Conservation (phyloP, 2,329 filamentous ascomycete genomes). For the Biscogniauxia mediterranea region DNA sequence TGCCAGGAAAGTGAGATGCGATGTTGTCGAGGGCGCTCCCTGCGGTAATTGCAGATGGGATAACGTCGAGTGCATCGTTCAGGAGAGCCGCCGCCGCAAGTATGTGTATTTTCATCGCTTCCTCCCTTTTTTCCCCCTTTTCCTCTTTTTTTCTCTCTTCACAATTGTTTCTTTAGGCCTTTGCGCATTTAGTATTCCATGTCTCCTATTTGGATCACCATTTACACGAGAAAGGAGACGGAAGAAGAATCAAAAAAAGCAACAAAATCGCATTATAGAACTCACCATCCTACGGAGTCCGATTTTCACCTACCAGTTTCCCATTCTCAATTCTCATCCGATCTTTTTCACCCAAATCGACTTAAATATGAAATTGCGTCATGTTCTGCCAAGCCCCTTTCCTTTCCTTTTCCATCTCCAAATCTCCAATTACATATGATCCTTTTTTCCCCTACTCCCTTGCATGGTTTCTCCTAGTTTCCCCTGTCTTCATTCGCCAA, state of each 20-base stretch:
- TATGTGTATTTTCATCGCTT: conserved; percentile 47
- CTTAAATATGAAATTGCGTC: background rate
- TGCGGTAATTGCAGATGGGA: conserved; percentile 86
- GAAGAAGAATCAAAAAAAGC: background rate
- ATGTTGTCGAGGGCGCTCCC: conserved; percentile 84
- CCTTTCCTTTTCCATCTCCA: conserved; percentile 16
- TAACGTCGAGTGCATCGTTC: conserved; percentile 73
- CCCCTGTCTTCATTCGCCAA: conserved; percentile 1
- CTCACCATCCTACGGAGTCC: no score
- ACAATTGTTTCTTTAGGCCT: background rate
- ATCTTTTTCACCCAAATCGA: background rate
- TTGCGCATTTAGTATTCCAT: background rate
- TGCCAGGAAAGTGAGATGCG: conserved; percentile 87
- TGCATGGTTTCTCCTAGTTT: conserved; percentile 7
- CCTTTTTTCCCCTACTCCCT: background rate
- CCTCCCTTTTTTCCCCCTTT: conserved; percentile 5
- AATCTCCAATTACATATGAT: conserved; percentile 17
- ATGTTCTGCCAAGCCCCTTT: conserved; percentile 11
- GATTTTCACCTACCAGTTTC: background rate
- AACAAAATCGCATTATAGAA: background rate
- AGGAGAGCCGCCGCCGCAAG: conserved; percentile 84
- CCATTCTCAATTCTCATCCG: background rate
- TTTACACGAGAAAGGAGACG: no score
- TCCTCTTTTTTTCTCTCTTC: background rate
- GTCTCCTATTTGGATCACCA: no score